A percentile compares a stretch with the other conserved stretches of the same genome.
Conservation (phyloP, 2,329 filamentous ascomycete species). For the Penicillium sp. region DNA sequence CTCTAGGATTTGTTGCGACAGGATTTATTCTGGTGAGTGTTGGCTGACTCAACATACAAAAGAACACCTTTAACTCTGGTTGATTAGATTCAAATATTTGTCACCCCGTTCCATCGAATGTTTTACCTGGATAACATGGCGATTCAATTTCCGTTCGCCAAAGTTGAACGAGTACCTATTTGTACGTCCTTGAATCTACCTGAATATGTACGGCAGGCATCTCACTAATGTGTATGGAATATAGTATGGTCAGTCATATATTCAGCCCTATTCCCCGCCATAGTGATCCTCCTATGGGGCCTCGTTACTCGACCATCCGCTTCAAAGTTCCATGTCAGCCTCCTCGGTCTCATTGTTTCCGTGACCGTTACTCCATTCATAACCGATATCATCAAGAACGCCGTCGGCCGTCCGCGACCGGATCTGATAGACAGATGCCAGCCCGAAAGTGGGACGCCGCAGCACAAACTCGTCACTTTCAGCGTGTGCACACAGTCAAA, state of each 20-base stretch:
- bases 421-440: conserved; percentile 87
- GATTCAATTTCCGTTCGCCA: conserved; percentile 82
- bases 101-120: conserved; percentile 89
- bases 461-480: conserved; percentile 49
- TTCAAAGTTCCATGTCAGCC: conserved; percentile 80
- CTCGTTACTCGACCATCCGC: conserved; percentile 56
- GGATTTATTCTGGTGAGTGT: conserved; percentile 49
- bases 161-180: conserved; percentile 77
- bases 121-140: conserved; percentile 82
- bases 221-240: not conserved
- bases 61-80: not conserved
- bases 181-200: conserved; percentile 44
- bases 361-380: conserved; percentile 75
- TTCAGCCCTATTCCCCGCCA: conserved; percentile 67
- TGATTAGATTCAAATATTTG: conserved; percentile 60
- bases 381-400: conserved; percentile 88
- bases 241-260: conserved; percentile 70
- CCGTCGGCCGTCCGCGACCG: conserved; percentile 76
- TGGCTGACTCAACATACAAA: not conserved
- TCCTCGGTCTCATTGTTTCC: conserved; percentile 75
- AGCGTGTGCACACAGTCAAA: conserved; percentile 47
- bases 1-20: conserved; percentile 65
- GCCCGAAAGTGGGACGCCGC: conserved; percentile 58
- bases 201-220: too few relatives aligned
- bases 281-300: conserved; percentile 64